Base-by-base conservation (phyloP, 2,329 filamentous ascomycete genomes). In the Diplodia corticola region DNA sequence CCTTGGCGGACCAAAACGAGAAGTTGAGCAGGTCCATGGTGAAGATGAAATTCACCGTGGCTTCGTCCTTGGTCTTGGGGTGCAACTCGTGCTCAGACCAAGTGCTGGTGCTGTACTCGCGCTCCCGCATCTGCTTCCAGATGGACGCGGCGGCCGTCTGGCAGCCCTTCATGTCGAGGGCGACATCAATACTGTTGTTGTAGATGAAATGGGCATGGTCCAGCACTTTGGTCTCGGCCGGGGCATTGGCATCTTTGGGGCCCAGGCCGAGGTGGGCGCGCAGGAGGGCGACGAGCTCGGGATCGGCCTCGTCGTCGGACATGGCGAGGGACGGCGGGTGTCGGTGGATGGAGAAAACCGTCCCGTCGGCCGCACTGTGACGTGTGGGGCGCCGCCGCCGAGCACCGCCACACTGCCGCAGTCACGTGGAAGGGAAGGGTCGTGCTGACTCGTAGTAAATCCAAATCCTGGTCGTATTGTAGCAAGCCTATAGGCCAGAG, bases 11-110 rank as follows among this genome's bases (percentile, higher is more conserved):
- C 95, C 95, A 99, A 77, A 99, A 99, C 24, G 90, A 96, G 75
- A 98, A 99, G 76, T 99, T 99, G 60, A 99, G 81, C 30, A 99
- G 78, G 76, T 99, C 95, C 92, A 99, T 96, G 22, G 91, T 92
- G 76, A 99, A 98, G 72, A 99, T 94, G 76, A 99, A 98, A 69
- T 91, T 89, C 24, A 96, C 87, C 0, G 92, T 93, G 60, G 79
- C 84, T 73, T 92, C 91, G 74, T 96, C 89, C 74, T 92, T 92
- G 49, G 86, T 73, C 76, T 93, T 91, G 1, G 95, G 95, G 73
- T 99, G 95, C 46, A 99, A 82, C 75, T 95, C 91, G 77, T 98
- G 93, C 73, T 90, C 85, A 15, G 91, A 87, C 95, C 95, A 99
- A 9, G 88, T 90, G 68, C 91, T 86, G 0, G 91, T 92, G 4